Base-by-base conservation (phyloP, 1,284 basidiomycete genomes). In the Ustilago lituana region DNA sequence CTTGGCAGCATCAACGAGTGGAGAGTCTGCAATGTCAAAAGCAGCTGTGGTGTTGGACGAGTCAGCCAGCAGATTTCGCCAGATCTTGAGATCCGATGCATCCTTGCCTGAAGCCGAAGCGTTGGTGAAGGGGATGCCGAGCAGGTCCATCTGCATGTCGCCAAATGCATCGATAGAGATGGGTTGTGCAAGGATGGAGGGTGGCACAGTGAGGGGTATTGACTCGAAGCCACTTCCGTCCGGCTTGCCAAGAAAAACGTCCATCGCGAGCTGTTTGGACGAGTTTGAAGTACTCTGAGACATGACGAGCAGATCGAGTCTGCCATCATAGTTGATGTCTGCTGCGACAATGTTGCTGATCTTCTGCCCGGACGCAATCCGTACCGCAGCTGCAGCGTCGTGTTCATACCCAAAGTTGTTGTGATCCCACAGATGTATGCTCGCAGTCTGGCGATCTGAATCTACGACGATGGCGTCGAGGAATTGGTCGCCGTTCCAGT, bases 261-360 rank as follows among this genome's bases (percentile, higher is more conserved):
- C 43, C 64, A 72, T 63, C 14, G 27, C 39, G 17, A 67, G 53
- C 39, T 72, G 33, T 20, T 53, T 62, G 3, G 58, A 23, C 0
- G 55, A 53, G n/a, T 12, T 33, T 11, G 61, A 56, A 22, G 62
- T 31, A 23, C 48, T 47, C 24, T 67, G 61, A 0, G 74, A 70
- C 91, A 97, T 94, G 50, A 97, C 87, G 6, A 98, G 87, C 4
- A 97, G 80, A 83, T 98, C 95, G 6, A 97, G 86, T 75, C 88
- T 89, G 10, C 95, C 95, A 64, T 94, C 90, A 79, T 93, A 91
- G 26, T 94, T 91, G 80, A 91, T 94, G 83, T 98, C 95, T 19
- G 91, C 91, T 0, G 94, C 93, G 1, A 98, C 87, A 37, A 94
- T 89, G 78, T 96, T 97, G 65, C 71, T 72, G 50, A 85, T 77